Base-by-base conservation (phyloP, 108 stramenopile genomes). In the Aureococcus anophagefferens region DNA sequence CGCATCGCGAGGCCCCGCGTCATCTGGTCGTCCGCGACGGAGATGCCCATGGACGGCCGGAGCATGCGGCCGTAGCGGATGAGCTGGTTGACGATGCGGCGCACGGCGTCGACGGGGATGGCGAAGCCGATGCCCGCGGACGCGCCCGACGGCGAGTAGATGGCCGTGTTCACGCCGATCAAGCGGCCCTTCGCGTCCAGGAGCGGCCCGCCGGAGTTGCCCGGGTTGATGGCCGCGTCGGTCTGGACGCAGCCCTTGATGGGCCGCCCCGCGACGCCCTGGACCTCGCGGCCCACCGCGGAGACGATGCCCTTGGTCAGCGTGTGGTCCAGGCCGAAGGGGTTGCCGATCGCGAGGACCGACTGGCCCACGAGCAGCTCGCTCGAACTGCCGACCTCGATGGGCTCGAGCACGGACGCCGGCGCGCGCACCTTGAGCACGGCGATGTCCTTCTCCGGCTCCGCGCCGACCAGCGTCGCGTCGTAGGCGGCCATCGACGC, bases 191-290 rank as follows among this genome's bases (percentile, higher is more conserved):
- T 75, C 16, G 86, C 72, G 68, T 93, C 88, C 63, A 96, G 75
- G 3, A 94, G 80, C 5, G 95, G 93, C 0, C 95, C 95, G 63
- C 95, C 95, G n/a, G 80, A 83, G 67, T 68, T 68, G 40, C 91
- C 95, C 34, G 95, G 95, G 72, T 96, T 96, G 67, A 96, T 96
- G 64, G 93, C 89, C 15, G 91, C 90, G 79, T 96, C 95, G 9
- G 91, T 94, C 68, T 94, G 91, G 63, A 92, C 85, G 70, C 89
- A 89, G 64, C 84, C 82, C 45, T 82, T 89, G 66, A 96, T 93
- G 9, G 84, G 83, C 64, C 87, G 86, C n/a, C 81, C 81, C 11
- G 82, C 81, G 34, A 81, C 77, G 14, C 88, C 85, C 18, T 77
- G 78, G 17, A 95, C 87, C 66, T 92, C 89, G 35, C 95, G 78